These are phyloP conservation scores for Paecilomyces niveus DNA, from an alignment of 2,329 filamentous ascomycete genomes.

Conservation along the genomic window DNA sequence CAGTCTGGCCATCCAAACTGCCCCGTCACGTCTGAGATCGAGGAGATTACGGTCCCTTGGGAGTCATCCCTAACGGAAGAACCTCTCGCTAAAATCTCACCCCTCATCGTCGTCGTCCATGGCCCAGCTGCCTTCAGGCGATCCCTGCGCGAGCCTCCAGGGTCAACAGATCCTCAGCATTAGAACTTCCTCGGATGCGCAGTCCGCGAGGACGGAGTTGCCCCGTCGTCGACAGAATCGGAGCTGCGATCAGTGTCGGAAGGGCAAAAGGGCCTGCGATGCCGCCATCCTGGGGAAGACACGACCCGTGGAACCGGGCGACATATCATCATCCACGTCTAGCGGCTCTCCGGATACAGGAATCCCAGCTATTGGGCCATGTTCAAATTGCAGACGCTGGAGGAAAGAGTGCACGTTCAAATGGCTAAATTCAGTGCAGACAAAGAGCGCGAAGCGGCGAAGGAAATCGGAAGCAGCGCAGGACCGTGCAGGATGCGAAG, in stretches of 20 bases:
- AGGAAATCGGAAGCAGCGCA: background rate
- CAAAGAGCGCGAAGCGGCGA: conserved; percentile 9
- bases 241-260: conserved; percentile 42
- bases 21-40: background rate
- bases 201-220: background rate
- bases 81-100: background rate
- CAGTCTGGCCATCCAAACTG: background rate
- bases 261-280: conserved; percentile 41
- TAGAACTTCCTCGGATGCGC: background rate
- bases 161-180: background rate
- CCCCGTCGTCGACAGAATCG: conserved; percentile 32
- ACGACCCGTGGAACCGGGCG: background rate
- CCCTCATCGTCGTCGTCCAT: background rate
- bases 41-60: background rate
- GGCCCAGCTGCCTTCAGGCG: background rate
- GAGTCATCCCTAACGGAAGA: no score
- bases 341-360: background rate
- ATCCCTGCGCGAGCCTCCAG: background rate
- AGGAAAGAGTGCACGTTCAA: conserved; percentile 40
- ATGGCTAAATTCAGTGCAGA: conserved; percentile 29
- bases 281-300: conserved; percentile 20
- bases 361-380: conserved; percentile 14
- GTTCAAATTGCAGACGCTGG: conserved; percentile 39
- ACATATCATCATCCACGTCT: background rate
- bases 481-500: background rate